A percentile compares a stretch with the other conserved stretches of the same genome.
These are phyloP conservation scores for Aristolochia fimbriata DNA, from an alignment of 164 flowering plant species.

Conservation along the genomic window DNA sequence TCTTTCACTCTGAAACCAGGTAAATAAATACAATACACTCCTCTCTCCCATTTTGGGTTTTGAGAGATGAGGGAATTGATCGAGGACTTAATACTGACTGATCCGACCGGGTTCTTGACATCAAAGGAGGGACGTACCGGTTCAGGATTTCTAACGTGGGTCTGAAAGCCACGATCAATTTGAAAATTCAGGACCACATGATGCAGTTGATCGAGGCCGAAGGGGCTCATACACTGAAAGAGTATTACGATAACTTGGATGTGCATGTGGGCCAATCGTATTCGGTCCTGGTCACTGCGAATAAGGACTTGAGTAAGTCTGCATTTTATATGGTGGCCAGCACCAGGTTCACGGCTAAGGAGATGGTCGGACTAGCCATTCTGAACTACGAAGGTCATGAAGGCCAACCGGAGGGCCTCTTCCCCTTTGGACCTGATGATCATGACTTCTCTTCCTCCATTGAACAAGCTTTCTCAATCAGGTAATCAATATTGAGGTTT, in stretches of 20 bases:
- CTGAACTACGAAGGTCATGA: slow-evolving; percentile 66
- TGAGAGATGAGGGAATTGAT: too few species aligned
- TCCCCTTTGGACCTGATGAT: slow-evolving; percentile 60
- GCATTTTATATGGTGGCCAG: slow-evolving; percentile 80
- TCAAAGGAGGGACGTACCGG: slow-evolving; percentile 70
- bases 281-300: slow-evolving; percentile 65
- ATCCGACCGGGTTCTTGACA: too few species aligned
- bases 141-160: slow-evolving; percentile 68
- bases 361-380: slow-evolving; percentile 65
- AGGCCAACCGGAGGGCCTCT: slow-evolving; percentile 59
- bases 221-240: slow-evolving; percentile 51
- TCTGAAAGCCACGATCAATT: slow-evolving; percentile 50
- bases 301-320: slow-evolving; percentile 63
- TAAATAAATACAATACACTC: too few species aligned
- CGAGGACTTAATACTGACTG: too few species aligned
- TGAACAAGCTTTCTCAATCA: slow-evolving; percentile 45
- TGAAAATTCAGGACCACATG: slow-evolving; percentile 63
- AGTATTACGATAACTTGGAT: slow-evolving; percentile 46
- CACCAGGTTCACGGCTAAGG: slow-evolving; percentile 61
- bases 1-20: slow-evolving; percentile 66
- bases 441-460: slow-evolving; percentile 54
- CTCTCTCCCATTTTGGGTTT: too few species aligned
- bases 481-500: too few species aligned
- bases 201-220: slow-evolving; percentile 61
- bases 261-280: slow-evolving; percentile 77